A percentile compares a stretch with the other conserved stretches of the same genome.
These are phyloP conservation scores for Histomonas meleagridis DNA, from an alignment of 208 protist species.

Conservation along the genomic window DNA sequence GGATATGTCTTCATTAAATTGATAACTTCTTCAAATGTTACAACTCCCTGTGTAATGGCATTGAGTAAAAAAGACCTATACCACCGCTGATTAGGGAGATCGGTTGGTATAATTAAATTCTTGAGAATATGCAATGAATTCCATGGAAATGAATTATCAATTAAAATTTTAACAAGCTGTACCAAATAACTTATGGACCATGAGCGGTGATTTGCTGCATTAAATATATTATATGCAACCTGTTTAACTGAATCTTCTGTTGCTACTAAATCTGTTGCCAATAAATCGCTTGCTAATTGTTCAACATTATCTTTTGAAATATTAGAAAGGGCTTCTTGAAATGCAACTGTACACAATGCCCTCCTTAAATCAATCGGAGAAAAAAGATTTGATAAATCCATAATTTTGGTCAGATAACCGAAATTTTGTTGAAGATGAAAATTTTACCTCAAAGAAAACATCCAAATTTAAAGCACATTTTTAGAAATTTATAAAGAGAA, in stretches of 20 bases:
- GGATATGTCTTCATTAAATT: neutral
- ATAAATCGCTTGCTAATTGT: neutral
- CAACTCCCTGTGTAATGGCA: neutral
- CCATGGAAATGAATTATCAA: neutral
- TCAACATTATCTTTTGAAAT: neutral
- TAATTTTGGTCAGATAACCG: too few relatives aligned
- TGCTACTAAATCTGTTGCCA: neutral
- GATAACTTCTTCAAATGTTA: neutral
- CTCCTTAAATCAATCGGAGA: too few relatives aligned
- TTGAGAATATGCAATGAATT: neutral
- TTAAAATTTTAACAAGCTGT: neutral
- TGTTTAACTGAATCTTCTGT: neutral
- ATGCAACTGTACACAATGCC: neutral
- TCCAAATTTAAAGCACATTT: too few relatives aligned
- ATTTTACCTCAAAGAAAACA: too few relatives aligned
- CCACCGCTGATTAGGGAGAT: neutral
- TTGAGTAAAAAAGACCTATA: neutral
- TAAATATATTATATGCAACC: neutral
- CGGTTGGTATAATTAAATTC: neutral
- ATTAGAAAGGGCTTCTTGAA: neutral
- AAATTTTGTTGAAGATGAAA: too few relatives aligned
- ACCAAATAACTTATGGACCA: neutral
- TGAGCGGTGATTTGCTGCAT: neutral
- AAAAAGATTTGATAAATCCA: too few relatives aligned
- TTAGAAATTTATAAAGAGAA: too few relatives aligned